phyloP scores from a whole-genome alignment of 2,329 filamentous ascomycete genomes.

The Ramularia endophylla region DNA sequence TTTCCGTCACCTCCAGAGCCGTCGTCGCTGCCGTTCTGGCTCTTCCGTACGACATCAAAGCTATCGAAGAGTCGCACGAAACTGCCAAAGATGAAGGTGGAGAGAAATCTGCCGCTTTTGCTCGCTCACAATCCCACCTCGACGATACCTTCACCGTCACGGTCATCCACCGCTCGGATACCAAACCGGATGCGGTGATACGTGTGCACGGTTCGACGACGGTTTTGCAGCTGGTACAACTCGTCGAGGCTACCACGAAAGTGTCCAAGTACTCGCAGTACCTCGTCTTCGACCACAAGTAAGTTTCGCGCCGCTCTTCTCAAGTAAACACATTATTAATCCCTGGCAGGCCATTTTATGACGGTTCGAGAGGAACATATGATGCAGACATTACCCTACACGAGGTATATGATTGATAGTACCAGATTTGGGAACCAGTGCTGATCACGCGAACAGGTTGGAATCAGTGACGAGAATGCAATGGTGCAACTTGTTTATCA shows the following conservation, averaged over 20 bases:
- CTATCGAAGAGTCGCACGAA: no score
- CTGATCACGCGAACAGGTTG: no score
- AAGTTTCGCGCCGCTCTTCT: no score
- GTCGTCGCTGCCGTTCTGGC: not conserved
- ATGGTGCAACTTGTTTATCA: not conserved
- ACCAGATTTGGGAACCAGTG: no score
- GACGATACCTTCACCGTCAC: not conserved
- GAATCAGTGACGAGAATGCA: not conserved
- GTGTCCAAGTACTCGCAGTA: slow-evolving; percentile 1
- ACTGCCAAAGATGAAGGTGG: no score
- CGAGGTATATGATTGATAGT: not conserved
- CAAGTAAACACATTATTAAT: no score
- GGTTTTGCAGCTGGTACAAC: not conserved
- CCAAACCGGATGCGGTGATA: not conserved
- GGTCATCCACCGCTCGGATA: not conserved
- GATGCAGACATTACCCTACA: not conserved
- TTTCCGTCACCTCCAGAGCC: not conserved
- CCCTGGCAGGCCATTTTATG: not conserved
- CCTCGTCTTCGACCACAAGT: not conserved
- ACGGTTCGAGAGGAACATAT: not conserved
- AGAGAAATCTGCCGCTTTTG: not conserved
- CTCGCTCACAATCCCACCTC: not conserved
- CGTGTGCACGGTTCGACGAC: not conserved
- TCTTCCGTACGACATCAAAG: slow-evolving; percentile 1
- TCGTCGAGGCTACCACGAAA: not conserved